Conservation (phyloP, 129 eudicot genomes). For the Calendula officinalis region DNA sequence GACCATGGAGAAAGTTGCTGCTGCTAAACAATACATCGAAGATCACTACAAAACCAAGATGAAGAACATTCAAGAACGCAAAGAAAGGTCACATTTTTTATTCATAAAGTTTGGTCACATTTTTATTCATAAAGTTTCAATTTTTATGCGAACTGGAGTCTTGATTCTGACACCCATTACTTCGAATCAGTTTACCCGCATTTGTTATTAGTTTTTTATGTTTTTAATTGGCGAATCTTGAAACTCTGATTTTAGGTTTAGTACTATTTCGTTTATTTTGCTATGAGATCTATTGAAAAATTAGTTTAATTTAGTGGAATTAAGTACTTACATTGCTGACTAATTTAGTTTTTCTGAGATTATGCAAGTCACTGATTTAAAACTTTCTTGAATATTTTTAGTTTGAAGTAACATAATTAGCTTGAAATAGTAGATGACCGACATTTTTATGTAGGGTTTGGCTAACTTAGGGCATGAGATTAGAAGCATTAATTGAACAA, state of each 20-base stretch:
- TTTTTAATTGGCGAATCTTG: constrained; percentile 19
- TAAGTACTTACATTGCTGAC: constrained; percentile 11
- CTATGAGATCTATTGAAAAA: constrained; percentile 31
- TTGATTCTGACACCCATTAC: constrained; percentile 24
- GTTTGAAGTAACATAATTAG: constrained; percentile 18
- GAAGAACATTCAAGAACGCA: constrained; percentile 93
- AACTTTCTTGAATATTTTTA: constrained; percentile 1
- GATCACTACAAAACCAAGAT: constrained; percentile 91
- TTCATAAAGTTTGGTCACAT: no score
- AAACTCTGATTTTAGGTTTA: constrained; percentile 23
- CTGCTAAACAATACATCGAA: constrained; percentile 90
- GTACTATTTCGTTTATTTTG: constrained; percentile 27
- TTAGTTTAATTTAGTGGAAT: constrained; percentile 2
- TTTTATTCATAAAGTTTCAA: no score
- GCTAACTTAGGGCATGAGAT: no score
- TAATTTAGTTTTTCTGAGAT: constrained; percentile 8
- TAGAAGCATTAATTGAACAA: no score
- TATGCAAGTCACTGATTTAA: constrained; percentile 26
- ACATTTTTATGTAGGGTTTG: no score
- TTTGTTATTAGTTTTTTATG: constrained; percentile 14
- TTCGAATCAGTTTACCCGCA: constrained; percentile 17
- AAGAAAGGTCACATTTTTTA: no score
- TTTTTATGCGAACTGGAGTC: constrained; percentile 3
- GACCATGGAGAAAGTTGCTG: constrained; percentile 97
- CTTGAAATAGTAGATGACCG: constrained; percentile 20